These are phyloP conservation scores for Diospyros kaki DNA, from an alignment of 148 eudicot genomes.

Conservation along the genomic window DNA sequence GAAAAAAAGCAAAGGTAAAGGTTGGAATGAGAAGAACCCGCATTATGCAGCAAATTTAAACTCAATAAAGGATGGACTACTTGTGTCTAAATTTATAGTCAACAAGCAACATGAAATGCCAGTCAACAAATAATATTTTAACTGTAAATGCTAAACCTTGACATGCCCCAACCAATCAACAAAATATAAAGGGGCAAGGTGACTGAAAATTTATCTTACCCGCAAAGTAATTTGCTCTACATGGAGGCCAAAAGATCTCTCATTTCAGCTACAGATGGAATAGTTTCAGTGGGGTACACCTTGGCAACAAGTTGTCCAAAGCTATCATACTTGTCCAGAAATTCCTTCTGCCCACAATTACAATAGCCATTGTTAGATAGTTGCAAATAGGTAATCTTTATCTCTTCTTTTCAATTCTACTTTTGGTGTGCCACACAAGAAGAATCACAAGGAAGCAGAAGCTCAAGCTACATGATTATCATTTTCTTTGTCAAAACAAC, in stretches of 20 bases:
- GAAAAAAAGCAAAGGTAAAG: too few species aligned
- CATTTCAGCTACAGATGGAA: constrained; percentile 78
- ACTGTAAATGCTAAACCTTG: background rate
- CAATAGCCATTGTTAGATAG: constrained; percentile 6
- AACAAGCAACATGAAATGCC: too few species aligned
- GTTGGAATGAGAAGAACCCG: too few species aligned
- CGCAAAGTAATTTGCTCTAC: constrained; percentile 25
- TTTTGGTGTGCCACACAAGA: background rate
- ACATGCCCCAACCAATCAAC: background rate
- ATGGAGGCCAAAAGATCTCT: constrained; percentile 71
- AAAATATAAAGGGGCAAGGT: background rate
- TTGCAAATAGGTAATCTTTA: background rate
- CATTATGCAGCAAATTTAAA: too few species aligned
- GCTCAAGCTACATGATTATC: background rate
- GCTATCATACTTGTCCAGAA: constrained; percentile 88
- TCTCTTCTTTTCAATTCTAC: background rate
- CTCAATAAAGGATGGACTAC: too few species aligned
- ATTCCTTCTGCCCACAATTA: constrained; percentile 67
- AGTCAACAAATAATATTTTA: too few species aligned
- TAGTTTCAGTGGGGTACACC: constrained; percentile 69
- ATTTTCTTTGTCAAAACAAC: background rate
- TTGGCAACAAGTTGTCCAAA: constrained; percentile 83
- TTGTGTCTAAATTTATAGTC: too few species aligned
- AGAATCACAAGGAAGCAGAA: background rate
- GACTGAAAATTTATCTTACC: background rate